Evolutionary conservation across 2,329 filamentous ascomycete species (phyloP), one percentile per base, ranked within the genome.

Genomic region (Penicillium aurantiogriseum): DNA sequence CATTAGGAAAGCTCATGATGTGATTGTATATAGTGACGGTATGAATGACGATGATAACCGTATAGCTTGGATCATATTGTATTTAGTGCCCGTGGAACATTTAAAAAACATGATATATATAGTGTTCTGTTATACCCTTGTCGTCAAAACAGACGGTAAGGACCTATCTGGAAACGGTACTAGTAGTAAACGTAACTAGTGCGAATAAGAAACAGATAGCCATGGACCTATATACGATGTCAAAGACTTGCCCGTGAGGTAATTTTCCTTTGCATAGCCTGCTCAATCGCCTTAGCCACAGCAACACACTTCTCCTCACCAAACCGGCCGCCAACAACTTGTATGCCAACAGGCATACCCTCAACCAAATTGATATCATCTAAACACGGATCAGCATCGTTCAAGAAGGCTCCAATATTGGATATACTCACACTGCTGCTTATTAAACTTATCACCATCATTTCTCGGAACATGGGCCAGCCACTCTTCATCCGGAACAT

Each of bases 231-330:
- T 17, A 6, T 33, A 15, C 4, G 5, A 8, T 17, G 27, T 59
- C 38, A 63, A 15, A 66, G 57, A 42, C n/a, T 59, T 4, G 64
- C 25, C 13, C 46, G 44, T 9, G 53, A 43, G 7, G 13, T 11
- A 33, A 58, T 51, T 7, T 42, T 57, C 52, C 54, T 47, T 19
- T 59, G 54, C 43, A 69, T 59, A 2, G 69, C 56, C 33, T 67
- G 56, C 19, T 71, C 68, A 49, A 74, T 65, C 2, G 71, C 68
- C 54, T 72, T 73, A 0, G 70, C 72, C 7, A 72, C 65, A 23
- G 67, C 65, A 46, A 74, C 59, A 27, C 65, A 68, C 36, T 68
- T 73, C 58, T 74, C 72, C 27, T 74, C 72, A 9, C 70, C 71
- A 51, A 71, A 69, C 40, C 69, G 64, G 1, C 71, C 70, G 0